Base-by-base conservation (phyloP, 176 grass and related monocot species). In the Rhipidocladum racemiflorum region DNA sequence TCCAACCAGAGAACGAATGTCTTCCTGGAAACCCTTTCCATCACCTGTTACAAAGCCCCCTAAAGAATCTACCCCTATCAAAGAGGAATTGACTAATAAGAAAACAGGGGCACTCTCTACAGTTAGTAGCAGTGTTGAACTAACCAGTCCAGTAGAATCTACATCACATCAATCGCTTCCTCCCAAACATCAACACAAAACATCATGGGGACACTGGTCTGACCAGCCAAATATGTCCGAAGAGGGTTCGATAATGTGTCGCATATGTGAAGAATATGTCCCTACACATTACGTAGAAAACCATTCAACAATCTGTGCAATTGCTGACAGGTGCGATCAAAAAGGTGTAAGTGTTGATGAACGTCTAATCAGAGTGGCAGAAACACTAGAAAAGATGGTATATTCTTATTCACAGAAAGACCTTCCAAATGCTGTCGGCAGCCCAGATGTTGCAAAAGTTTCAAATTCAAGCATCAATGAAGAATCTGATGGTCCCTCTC, bases 211-310 rank as follows among this genome's bases (percentile, higher is more conserved):
- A 67, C 87, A 96, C 72, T 99, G 97, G 97, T 71, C 87, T 75
- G 93, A 99, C 79, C 91, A 99, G 81, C 96, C 89, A 72, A 96
- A 85, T 91, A 89, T 89, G 83, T 91, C 93, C 70, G 97, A 99
- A 87, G 97, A 99, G 74, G 93, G 93, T 61, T 96, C 93, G 61
- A 99, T 99, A 84, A 99, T 99, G 97, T 99, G 97, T 82, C 97
- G 97, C 80, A 99, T 99, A 90, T 99, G 97, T 65, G 97, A 99
- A 88, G 97, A 99, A 91, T 90, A 99, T 90, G 91, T 99, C 60
- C 97, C 97, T 48, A 99, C 97, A 68, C 83, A 88, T 62, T 92
- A 90, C 61, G 97, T 99, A 74, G 97, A 96, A 85, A 88, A 96
- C 73, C 97, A 99, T 85, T 99, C 87, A 36, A 91, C 83, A 80